Base-by-base conservation (phyloP, 768 basidiomycete species). In the Leccinellum albellum region DNA sequence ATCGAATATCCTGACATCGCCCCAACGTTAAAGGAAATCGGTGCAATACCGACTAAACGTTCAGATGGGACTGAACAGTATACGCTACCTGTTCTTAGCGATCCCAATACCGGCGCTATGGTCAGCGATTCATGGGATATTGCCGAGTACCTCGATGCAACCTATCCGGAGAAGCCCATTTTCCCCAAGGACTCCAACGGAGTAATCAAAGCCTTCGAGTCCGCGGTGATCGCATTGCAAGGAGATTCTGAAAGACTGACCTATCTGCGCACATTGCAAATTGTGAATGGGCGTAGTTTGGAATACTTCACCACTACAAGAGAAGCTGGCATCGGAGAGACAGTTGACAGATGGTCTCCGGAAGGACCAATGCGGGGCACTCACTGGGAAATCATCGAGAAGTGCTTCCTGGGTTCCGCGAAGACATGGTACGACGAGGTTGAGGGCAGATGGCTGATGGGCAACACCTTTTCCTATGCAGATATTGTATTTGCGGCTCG, bases 331-430 rank as follows among this genome's bases (percentile, higher is more conserved):
- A 67, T 75, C 47, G 76, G 76, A 6, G 66, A 58, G 44, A 64
- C 66, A 14, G 57, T 83, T 51, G 77, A 79, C 24, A 72, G 78
- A 31, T 58, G 79, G 31, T 66, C 67, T 6, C 75, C 76, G 0
- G 68, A 65, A 45, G 74, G 75, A 5, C 72, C 74, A 12, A 65
- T 57, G 49, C 63, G 72, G 15, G 67, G 67, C 6, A 70, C 51
- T 10, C 68, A 73, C 42, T 75, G 64, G 71, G 47, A 15, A n/a
- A 35, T 26, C 37, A 44, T 64, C 0, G 62, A 73, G 59, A 60
- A 62, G 47, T n/a, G 14, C 9, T 59, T 17, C 6, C 53, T 54
- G 47, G 29, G 46, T 26, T 54, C 54, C 1, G 50, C 46, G 12
- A 64, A 64, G 47, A 53, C 9, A 24, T 68, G 62, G 61, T 67